Conservation (phyloP, 73 alveolate species). For the Paramecium octaurelia region DNA sequence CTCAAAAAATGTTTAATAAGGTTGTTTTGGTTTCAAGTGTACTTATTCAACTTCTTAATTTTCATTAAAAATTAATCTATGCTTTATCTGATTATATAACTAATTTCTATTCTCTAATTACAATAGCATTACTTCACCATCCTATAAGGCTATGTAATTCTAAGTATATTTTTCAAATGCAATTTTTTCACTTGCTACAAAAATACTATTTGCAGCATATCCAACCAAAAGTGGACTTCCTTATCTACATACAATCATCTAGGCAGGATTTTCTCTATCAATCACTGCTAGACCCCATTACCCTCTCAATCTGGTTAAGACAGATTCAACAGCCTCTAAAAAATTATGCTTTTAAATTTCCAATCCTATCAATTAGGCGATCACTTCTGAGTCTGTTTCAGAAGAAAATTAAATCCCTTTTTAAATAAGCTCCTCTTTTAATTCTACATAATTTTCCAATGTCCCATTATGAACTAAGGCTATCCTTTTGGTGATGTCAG, state of each 20-base stretch:
- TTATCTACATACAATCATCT: slow-evolving; percentile 65
- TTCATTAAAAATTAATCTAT: slow-evolving; percentile 50
- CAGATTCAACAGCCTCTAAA: slow-evolving; percentile 71
- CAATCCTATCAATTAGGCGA: slow-evolving; percentile 75
- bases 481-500: slow-evolving; percentile 69
- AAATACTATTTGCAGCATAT: slow-evolving; percentile 42
- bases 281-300: slow-evolving; percentile 70
- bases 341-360: slow-evolving; percentile 68
- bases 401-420: slow-evolving; percentile 69
- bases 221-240: slow-evolving; percentile 71
- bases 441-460: slow-evolving; percentile 72
- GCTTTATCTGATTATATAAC: slow-evolving; percentile 49
- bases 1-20: slow-evolving; percentile 69
- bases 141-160: slow-evolving; percentile 73
- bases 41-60: slow-evolving; percentile 59
- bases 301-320: slow-evolving; percentile 68
- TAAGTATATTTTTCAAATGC: slow-evolving; percentile 82
- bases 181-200: slow-evolving; percentile 79
- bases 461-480: slow-evolving; percentile 88
- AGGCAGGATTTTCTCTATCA: slow-evolving; percentile 66
- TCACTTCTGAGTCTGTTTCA: slow-evolving; percentile 85
- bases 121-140: slow-evolving; percentile 73
- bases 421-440: slow-evolving; percentile 60
- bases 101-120: slow-evolving; percentile 50
- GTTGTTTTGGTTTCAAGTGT: slow-evolving; percentile 63